These are phyloP conservation scores for Trichoderma sp. DNA, from an alignment of 2,329 filamentous ascomycete species.

Conservation along the genomic window DNA sequence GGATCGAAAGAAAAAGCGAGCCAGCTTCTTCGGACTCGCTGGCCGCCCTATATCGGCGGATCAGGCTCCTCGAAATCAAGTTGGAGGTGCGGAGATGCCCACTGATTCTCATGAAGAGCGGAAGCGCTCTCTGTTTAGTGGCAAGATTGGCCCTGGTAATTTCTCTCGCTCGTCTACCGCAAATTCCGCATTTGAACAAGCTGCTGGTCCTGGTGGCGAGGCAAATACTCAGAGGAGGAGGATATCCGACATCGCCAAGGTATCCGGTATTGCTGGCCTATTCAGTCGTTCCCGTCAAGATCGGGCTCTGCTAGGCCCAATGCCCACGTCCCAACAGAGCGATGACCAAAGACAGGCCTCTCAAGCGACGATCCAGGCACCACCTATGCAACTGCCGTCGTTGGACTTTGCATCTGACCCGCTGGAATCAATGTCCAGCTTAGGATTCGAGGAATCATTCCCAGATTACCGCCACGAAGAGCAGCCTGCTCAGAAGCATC, in stretches of 20 bases:
- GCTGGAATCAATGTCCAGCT: constrained; percentile 31
- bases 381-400: constrained; percentile 36
- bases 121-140: constrained; percentile 45
- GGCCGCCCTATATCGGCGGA: constrained; percentile 32
- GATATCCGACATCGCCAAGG: constrained; percentile 43
- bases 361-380: constrained; percentile 15
- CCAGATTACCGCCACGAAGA: constrained; percentile 24
- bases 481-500: constrained; percentile 14
- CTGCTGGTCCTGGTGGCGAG: constrained; percentile 13
- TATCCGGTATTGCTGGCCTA: constrained; percentile 36
- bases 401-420: constrained; percentile 36
- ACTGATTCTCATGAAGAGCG: constrained; percentile 36
- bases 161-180: constrained; percentile 32
- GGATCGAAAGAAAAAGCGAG: constrained; percentile 42
- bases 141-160: constrained; percentile 28
- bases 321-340: constrained; percentile 10
- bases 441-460: constrained; percentile 28
- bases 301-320: not conserved
- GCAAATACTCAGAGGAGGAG: constrained; percentile 44
- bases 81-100: constrained; percentile 17
- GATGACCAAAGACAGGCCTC: not conserved
- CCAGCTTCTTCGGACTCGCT: constrained; percentile 43
- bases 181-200: constrained; percentile 30
- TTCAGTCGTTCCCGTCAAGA: constrained; percentile 32
- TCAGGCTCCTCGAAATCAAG: constrained; percentile 16